Percentiles rank a stretch among this genome's conserved stretches.
These are phyloP conservation scores for Eimeria sp. DNA, from an alignment of 169 alveolate genomes.

Conservation along the genomic window DNA sequence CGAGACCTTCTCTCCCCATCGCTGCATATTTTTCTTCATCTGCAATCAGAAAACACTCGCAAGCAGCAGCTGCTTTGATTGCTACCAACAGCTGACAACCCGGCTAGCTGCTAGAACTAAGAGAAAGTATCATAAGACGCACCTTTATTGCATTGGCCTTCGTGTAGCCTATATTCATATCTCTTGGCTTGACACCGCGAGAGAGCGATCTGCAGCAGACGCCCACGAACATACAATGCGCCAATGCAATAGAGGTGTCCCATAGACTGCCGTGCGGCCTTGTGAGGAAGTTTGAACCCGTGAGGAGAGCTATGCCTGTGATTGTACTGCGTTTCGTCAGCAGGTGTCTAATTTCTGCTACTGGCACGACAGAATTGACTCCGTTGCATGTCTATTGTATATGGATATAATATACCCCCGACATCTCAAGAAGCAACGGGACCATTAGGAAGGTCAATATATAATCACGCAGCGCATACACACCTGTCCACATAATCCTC, in stretches of 20 bases:
- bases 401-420: background rate
- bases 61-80: background rate
- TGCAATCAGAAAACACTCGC: conserved; percentile 81
- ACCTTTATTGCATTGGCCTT: conserved; percentile 92
- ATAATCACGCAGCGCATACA: background rate
- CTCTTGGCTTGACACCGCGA: conserved; percentile 96
- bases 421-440: background rate
- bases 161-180: conserved; percentile 95
- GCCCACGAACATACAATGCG: background rate
- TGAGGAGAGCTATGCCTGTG: too few relatives aligned
- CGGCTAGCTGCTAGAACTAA: background rate
- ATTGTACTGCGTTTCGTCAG: too few relatives aligned
- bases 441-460: background rate
- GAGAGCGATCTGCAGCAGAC: conserved; percentile 91
- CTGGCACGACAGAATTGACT: too few relatives aligned
- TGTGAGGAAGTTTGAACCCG: too few relatives aligned
- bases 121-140: background rate
- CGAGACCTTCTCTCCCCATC: conserved; percentile 93
- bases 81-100: background rate
- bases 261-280: too few relatives aligned
- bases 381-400: background rate
- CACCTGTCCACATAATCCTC: conserved; percentile 96
- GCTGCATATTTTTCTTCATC: conserved; percentile 92
- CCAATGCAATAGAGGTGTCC: too few relatives aligned
- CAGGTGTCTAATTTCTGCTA: too few relatives aligned